Evolutionary conservation across 176 grass and related monocot genomes (phyloP), one percentile per base, ranked within the genome.

Genomic region (Lolium multiflorum): DNA sequence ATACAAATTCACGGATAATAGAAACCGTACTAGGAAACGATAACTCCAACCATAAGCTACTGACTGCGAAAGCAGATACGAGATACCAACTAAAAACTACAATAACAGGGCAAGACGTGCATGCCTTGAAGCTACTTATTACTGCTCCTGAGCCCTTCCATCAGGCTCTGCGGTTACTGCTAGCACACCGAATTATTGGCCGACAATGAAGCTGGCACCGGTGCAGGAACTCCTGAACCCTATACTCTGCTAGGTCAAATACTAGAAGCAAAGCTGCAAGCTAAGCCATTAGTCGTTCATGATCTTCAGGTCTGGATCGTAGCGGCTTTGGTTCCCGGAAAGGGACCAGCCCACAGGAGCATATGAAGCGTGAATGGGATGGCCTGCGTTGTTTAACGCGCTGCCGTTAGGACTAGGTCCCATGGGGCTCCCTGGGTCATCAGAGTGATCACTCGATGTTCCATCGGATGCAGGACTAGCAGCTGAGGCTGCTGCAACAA

Each of bases 281-380:
- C 44, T 10, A 4, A 78, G 55, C 38, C 37, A 65, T 86, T 80
- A 95, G 81, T 98, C 92, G 10, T 83, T 86, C 85, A 93, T 85
- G 85, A 95, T 88, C 83, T 98, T 93, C 66, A 98, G 54, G 83
- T 95, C 93, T 3, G 89, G 86, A 68, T 93, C 92, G 16, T 95
- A 92, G 31, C 87, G 90, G 59, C 56, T 84, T 87, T 90, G 91
- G 59, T 93, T 95, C 67, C 84, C 89, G 0, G 91, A 74, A n/a
- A 95, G 74, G 0, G 95, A 79, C 95, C 95, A 98, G 47, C 85
- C 82, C 22, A 83, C 58, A 6, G 93, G 84, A 66, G 85, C 76
- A 82, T 89, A 98, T 62, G 87, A 24, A 48, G 93, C 88, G 3
- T 89, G 91, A 28, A 91, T 38, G 1, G 90, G 89, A 76, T 88